These are phyloP conservation scores for Xylariales sp. DNA, from an alignment of 2,329 filamentous ascomycete genomes.

Conservation along the genomic window DNA sequence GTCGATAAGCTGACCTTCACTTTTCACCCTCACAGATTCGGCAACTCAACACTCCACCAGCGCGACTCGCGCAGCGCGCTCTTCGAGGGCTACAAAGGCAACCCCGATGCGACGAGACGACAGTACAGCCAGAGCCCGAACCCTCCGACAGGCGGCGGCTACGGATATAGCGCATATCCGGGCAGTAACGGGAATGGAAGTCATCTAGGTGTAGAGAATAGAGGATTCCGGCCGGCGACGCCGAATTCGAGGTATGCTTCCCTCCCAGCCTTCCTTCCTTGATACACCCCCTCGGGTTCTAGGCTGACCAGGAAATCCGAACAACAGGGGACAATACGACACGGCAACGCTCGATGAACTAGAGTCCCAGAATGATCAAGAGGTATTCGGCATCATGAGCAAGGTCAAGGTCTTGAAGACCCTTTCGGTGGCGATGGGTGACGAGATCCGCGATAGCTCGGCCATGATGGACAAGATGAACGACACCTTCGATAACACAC, in stretches of 20 bases:
- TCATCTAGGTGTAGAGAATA: conserved; percentile 27
- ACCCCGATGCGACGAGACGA: conserved; percentile 37
- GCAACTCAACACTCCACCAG: conserved; percentile 65
- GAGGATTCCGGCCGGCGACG: conserved; percentile 60
- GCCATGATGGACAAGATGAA: conserved; percentile 94
- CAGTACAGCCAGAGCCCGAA: conserved; percentile 42
- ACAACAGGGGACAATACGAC: conserved; percentile 76
- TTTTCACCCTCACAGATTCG: conserved; percentile 47
- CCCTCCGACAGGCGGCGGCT: conserved; percentile 42
- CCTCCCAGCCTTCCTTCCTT: conserved; percentile 16
- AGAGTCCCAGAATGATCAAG: conserved; percentile 89
- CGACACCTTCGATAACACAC: conserved; percentile 82
- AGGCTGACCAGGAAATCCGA: not conserved
- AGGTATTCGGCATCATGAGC: conserved; percentile 83
- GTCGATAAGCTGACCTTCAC: too few relatives aligned
- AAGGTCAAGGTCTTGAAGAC: conserved; percentile 89
- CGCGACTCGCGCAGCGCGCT: conserved; percentile 67
- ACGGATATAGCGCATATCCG: conserved; percentile 38
- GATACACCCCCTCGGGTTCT: not conserved
- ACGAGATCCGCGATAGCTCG: conserved; percentile 88
- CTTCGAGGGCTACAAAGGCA: conserved; percentile 68
- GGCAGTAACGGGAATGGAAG: conserved; percentile 22
- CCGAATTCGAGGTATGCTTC: conserved; percentile 59
- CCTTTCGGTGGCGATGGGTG: conserved; percentile 87
- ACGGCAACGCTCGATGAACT: conserved; percentile 88